Percentiles rank a stretch among this genome's conserved stretches.
phyloP scores from a whole-genome alignment of 2,329 filamentous ascomycete genomes.

The Coniochaeta sp. region DNA sequence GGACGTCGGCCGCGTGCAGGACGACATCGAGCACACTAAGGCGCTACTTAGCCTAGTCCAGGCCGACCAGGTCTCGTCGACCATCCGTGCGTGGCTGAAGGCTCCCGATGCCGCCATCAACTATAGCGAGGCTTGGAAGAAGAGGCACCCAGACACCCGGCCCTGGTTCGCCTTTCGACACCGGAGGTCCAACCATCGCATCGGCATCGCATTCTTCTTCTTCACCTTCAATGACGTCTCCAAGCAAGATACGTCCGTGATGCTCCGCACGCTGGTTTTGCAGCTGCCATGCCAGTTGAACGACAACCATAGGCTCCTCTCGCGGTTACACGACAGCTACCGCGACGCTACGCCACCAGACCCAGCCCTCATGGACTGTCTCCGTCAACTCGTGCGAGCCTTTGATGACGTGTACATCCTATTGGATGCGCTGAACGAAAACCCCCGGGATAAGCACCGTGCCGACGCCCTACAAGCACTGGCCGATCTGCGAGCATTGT shows the following conservation, averaged over 20 bases:
- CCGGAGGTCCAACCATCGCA: conserved; percentile 11
- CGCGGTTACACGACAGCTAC: conserved; percentile 11
- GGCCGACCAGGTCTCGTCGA: conserved; percentile 17
- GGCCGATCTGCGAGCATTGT: conserved; percentile 16
- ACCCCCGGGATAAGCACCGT: conserved; percentile 17
- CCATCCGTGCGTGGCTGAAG: conserved; percentile 23
- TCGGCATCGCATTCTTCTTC: conserved; percentile 29
- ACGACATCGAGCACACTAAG: conserved; percentile 19
- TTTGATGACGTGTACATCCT: conserved; percentile 26
- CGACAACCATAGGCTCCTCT: conserved; percentile 11
- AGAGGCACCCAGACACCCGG: conserved; percentile 24
- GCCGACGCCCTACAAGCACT: conserved; percentile 19
- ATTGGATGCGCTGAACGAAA: conserved; percentile 31
- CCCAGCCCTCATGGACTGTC: conserved; percentile 13
- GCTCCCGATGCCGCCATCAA: conserved; percentile 27
- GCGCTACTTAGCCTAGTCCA: conserved; percentile 18
- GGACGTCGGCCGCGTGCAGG: conserved; percentile 14
- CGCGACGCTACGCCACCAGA: conserved; percentile 11
- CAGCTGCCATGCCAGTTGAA: conserved; percentile 24
- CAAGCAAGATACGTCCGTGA: conserved; percentile 22
- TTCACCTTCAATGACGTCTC: conserved; percentile 28
- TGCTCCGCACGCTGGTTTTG: conserved; percentile 25
- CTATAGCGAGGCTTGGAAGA: conserved; percentile 22
- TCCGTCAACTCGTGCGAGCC: conserved; percentile 14
- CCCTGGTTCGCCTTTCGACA: conserved; percentile 22